Evolutionary conservation across 1,139 yeast genomes (phyloP).

Genomic region (Yamadazyma epiphylla): DNA sequence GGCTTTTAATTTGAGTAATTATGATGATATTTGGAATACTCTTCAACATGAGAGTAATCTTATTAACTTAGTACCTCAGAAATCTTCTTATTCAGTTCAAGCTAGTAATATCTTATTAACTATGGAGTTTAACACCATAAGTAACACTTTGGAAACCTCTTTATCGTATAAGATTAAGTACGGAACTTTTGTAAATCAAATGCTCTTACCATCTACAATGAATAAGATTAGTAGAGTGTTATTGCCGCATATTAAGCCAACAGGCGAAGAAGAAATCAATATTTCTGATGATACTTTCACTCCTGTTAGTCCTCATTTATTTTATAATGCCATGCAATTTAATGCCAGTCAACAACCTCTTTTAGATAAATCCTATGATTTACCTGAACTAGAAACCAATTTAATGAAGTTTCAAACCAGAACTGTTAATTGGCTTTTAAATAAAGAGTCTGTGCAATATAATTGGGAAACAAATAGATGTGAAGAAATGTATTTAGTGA

Average conservation of each 20-base stretch:
- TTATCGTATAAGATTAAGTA: constrained; percentile 10
- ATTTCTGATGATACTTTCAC: constrained; percentile 5
- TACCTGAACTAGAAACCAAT: constrained; percentile 48
- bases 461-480: constrained; percentile 24
- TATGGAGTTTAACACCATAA: constrained; percentile 8
- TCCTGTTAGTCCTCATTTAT: constrained; percentile 22
- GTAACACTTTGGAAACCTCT: constrained; percentile 5
- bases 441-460: constrained; percentile 52
- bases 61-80: constrained; percentile 10
- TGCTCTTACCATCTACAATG: constrained; percentile 8
- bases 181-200: constrained; percentile 13
- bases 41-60: constrained; percentile 10
- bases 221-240: constrained; percentile 11
- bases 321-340: constrained; percentile 34
- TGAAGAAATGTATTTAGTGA: constrained; percentile 14
- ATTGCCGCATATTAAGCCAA: constrained; percentile 4
- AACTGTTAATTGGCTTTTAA: constrained; percentile 63
- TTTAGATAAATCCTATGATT: constrained; percentile 20
- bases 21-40: not conserved
- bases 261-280: not conserved
- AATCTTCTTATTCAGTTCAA: constrained; percentile 11
- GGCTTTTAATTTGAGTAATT: constrained; percentile 9
- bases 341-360: constrained; percentile 23
- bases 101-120: constrained; percentile 7
- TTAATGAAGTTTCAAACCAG: constrained; percentile 58